Evolutionary conservation across 768 basidiomycete species (phyloP), one percentile per base, ranked within the genome.

Genomic region (Mycena vitilis): DNA sequence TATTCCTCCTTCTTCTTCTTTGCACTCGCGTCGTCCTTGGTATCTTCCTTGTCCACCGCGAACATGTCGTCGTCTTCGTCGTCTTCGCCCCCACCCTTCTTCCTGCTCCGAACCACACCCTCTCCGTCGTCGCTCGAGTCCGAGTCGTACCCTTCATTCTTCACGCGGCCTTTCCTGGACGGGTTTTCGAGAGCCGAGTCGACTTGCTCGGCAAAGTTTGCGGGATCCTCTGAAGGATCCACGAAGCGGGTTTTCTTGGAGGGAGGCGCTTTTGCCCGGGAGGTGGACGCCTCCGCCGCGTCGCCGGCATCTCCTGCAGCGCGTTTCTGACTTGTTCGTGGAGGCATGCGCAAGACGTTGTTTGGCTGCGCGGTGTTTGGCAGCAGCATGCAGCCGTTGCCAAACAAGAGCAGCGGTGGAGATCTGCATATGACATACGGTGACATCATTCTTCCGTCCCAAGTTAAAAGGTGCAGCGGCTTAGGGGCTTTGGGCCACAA

Each of bases 121-220:
- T 98, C 95, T 4, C 94, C 95, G 69, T 98, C 96, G 75, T 97
- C 95, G 64, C 89, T 95, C 3, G 95, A 96, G 80, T 98, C 96
- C 1, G 94, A 95, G 15, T 96, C 95, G 77, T 98, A 98, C 18
- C 96, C 86, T 60, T 95, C 95, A 20, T 86, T 91, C 75, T 91
- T 93, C 66, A 98, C 88, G 53, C 89, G 88, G 23, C 93, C 90
- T 76, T 88, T 91, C 20, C 91, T 87, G 13, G 86, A 85, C 5
- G 90, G 87, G 71, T 84, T 82, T 78, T 95, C 94, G 64, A 95
- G 88, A 0, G 89, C 84, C 5, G 85, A 85, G 68, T 94, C 92
- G 49, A 95, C 91, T 72, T 95, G 86, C 71, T 94, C 91, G 5
- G 88, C 91, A 78, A 95, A 95, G 73, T 88, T 88, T 44, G 82